Evolutionary conservation across 495 filamentous ascomycete species (phyloP).

Genomic region (Aspergillus olivimuriae): DNA sequence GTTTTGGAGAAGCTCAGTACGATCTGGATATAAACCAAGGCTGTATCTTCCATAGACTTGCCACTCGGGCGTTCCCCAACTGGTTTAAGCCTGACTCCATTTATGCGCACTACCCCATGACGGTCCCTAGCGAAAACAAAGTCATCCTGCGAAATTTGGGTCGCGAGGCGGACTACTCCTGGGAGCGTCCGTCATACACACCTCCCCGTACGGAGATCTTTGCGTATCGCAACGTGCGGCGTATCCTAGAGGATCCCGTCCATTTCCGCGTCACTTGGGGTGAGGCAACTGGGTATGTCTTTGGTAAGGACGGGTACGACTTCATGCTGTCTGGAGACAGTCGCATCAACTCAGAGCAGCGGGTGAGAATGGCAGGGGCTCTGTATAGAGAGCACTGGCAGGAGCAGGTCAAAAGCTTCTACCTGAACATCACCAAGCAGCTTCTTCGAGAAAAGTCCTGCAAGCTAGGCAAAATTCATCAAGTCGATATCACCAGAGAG

Average conservation of each 20-base stretch:
- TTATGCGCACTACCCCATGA: conserved; percentile 83
- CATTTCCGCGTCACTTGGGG: conserved; percentile 61
- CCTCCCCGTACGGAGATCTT: conserved; percentile 19
- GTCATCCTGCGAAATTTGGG: conserved; percentile 66
- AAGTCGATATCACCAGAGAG: conserved; percentile 71
- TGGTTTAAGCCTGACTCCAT: conserved; percentile 73
- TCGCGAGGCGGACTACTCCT: conserved; percentile 65
- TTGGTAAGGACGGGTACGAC: conserved; percentile 46
- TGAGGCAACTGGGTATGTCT: conserved; percentile 46
- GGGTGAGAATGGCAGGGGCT: conserved; percentile 16
- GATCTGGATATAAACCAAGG: conserved; percentile 70
- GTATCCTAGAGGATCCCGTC: neutral
- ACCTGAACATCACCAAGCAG: conserved; percentile 53
- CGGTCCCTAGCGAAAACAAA: conserved; percentile 63
- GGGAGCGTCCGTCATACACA: conserved; percentile 52
- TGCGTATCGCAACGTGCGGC: neutral
- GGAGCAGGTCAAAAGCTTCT: conserved; percentile 47
- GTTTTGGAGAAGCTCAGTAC: conserved; percentile 64
- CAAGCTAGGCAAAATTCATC: conserved; percentile 48
- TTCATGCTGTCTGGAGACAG: conserved; percentile 36
- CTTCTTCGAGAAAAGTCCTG: conserved; percentile 62
- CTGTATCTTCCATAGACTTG: conserved; percentile 79
- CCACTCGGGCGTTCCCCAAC: conserved; percentile 70
- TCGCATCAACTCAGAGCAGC: neutral
- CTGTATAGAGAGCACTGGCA: conserved; percentile 43